Evolutionary conservation across 2,329 filamentous ascomycete genomes (phyloP).

Genomic region (Botrytis pseudocinerea): DNA sequence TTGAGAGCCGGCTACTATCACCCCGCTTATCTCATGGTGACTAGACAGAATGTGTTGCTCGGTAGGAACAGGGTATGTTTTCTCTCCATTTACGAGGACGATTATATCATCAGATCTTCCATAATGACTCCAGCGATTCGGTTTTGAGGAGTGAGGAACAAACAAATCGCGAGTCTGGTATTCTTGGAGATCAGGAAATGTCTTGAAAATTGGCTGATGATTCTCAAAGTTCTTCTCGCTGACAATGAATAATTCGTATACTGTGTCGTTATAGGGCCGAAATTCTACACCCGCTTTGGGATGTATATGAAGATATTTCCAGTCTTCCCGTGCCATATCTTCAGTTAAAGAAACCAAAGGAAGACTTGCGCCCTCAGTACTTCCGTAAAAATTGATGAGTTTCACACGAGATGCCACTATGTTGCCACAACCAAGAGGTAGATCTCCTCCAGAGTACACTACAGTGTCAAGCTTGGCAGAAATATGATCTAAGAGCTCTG

Average conservation of each 20-base stretch:
- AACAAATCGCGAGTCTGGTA: constrained; percentile 2
- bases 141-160: neutral
- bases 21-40: neutral
- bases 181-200: neutral
- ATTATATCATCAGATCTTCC: constrained; percentile 7
- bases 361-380: neutral
- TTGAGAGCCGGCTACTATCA: neutral
- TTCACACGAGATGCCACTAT: neutral
- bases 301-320: constrained; percentile 3
- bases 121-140: neutral
- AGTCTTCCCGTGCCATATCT: neutral
- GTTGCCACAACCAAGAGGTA: neutral
- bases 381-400: neutral
- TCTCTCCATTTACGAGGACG: neutral
- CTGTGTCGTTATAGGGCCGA: neutral
- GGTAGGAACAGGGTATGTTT: neutral
- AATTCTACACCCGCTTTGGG: neutral
- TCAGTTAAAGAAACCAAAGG: neutral
- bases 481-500: neutral
- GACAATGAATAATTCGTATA: neutral
- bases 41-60: neutral
- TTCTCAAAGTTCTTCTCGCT: neutral
- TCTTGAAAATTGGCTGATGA: neutral
- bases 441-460: neutral
- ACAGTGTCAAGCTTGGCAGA: neutral